Conservation (phyloP, 2,329 filamentous ascomycete species). For the Hypoxylon sp. region DNA sequence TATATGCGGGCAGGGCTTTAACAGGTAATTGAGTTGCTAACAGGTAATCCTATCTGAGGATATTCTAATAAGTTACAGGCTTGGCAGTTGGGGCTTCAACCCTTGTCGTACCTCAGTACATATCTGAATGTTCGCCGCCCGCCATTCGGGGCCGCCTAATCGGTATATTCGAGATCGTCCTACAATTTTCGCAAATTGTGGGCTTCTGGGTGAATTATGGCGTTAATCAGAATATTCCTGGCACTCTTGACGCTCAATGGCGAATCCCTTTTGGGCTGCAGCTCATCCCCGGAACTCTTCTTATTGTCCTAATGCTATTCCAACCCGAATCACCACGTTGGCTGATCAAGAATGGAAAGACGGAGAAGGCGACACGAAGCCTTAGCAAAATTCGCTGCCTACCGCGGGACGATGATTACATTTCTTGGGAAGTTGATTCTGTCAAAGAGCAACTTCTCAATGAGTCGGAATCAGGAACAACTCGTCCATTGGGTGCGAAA, state of each 20-base stretch:
- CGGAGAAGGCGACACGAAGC: constrained; percentile 65
- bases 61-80: constrained; percentile 21
- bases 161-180: constrained; percentile 69
- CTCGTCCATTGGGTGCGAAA: constrained; percentile 53
- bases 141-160: constrained; percentile 69
- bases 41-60: constrained; percentile 7
- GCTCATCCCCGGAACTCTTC: constrained; percentile 67
- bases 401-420: constrained; percentile 67
- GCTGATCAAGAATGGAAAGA: constrained; percentile 67
- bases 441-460: constrained; percentile 67
- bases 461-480: constrained; percentile 8
- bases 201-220: constrained; percentile 65
- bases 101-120: constrained; percentile 65
- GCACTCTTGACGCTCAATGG: constrained; percentile 60
- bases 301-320: constrained; percentile 64
- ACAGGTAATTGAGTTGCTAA: constrained; percentile 63
- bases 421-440: constrained; percentile 73
- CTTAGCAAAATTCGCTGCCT: constrained; percentile 71
- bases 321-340: constrained; percentile 72
- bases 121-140: constrained; percentile 64
- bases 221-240: constrained; percentile 54
- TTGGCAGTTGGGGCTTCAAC: constrained; percentile 58
- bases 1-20: constrained; percentile 67
- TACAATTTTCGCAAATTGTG: constrained; percentile 67
- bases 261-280: constrained; percentile 68